Base-by-base conservation (phyloP, 1,284 basidiomycete genomes). In the Naganishia sp. region DNA sequence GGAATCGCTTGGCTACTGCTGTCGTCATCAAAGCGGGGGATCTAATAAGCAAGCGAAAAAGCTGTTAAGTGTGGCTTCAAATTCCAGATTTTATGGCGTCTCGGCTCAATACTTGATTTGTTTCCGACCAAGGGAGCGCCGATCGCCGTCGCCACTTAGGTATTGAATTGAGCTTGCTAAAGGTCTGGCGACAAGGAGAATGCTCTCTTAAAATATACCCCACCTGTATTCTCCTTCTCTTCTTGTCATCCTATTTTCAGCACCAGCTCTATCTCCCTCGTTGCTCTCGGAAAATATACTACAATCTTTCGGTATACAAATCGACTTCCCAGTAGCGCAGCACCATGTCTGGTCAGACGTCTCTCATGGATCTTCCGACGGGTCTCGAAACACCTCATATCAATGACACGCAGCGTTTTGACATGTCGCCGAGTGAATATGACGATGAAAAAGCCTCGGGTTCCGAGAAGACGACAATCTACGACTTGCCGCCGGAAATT, bases 401-500 rank as follows among this genome's bases (percentile, higher is more conserved):
- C 9, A 50, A 28, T 21, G 21, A 50, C 23, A 28, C 23, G 25
- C 44, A 31, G 10, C 45, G 3, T 43, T 33, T n/a, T 21, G 21
- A 31, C 28, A 43, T 13, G 18, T 15, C 43, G 15, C 15, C 23
- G 16, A n/a, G 28, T 23, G 13, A 33, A 33, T 36, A 46, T 21
- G 42, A 46, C 25, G 44, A 10, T 11, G 44, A 46, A 2, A 23
- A 48, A 1, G 25, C 25, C 16, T 13, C 25, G 2, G 46, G 50
- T 5, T 28, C 59, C 16, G 59, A 52, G 13, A 61, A 52, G 25
- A 61, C 59, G 15, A 43, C 60, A 6, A 56, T 67, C 36, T 45
- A 43, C 33, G 42, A 33, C 25, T 28, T 79, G 16, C 79, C 79
- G 2, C 76, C 78, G 15, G 79, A 80, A 69, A 70, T 80, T 23